Evolutionary conservation across 495 filamentous ascomycete genomes (phyloP).

Genomic region (Penicillium chermesinum): DNA sequence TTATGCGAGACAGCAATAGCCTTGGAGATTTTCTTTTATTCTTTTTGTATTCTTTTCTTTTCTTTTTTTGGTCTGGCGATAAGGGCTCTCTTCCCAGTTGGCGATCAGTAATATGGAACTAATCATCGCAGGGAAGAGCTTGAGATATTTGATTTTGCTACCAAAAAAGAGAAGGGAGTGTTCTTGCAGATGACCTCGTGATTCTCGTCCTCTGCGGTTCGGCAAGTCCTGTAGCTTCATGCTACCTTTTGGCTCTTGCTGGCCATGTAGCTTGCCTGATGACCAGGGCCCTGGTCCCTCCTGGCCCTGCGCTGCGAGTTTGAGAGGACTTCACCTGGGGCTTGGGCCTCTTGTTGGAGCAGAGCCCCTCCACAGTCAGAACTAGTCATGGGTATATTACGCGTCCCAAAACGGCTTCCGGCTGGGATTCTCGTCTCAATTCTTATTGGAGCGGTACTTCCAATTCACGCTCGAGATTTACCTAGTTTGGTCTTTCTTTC

Average conservation of each 20-base stretch:
- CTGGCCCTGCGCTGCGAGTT: slow-evolving; percentile 10
- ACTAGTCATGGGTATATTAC: not conserved
- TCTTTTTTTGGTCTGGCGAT: too few species aligned
- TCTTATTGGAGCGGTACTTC: too few species aligned
- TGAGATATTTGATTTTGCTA: too few species aligned
- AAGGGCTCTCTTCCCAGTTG: too few species aligned
- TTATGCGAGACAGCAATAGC: not conserved
- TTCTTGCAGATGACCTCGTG: slow-evolving; percentile 1
- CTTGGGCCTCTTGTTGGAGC: not conserved
- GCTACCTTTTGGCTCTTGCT: slow-evolving; percentile 3
- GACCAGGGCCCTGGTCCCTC: slow-evolving; percentile 6
- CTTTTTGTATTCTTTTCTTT: too few species aligned
- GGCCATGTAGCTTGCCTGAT: slow-evolving; percentile 1
- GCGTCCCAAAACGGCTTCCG: not conserved
- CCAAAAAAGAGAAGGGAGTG: too few species aligned
- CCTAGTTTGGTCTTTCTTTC: not conserved
- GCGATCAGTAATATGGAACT: too few species aligned
- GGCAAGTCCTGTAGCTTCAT: slow-evolving; percentile 24
- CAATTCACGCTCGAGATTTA: not conserved
- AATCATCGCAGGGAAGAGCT: not conserved
- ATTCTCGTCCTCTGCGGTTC: slow-evolving; percentile 13
- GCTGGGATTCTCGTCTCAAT: slow-evolving; percentile 1
- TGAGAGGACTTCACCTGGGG: slow-evolving; percentile 9
- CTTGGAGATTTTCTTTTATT: too few species aligned
- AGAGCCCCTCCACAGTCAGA: not conserved